Conservation (phyloP, 768 basidiomycete genomes). For the Boletus pseudopeckii region DNA sequence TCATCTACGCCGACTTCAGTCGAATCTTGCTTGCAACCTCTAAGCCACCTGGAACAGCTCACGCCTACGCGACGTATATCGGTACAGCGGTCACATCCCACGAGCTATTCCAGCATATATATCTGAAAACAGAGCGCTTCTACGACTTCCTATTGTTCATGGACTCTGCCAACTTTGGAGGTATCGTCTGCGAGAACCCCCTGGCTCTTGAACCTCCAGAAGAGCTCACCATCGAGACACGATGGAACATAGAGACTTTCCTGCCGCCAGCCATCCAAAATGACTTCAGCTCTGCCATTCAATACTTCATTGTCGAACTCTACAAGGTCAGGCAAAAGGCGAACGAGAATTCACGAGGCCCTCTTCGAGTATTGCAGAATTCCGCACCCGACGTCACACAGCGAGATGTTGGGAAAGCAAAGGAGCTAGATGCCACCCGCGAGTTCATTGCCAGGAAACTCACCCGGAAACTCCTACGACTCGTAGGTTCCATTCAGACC, state of each 20-base stretch:
- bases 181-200: conserved; percentile 82
- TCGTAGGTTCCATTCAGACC: conserved; percentile 60
- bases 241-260: conserved; percentile 91
- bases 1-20: conserved; percentile 92
- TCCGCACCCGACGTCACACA: conserved; percentile 61
- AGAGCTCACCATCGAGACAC: conserved; percentile 72
- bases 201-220: conserved; percentile 64
- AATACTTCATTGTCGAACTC: conserved; percentile 82
- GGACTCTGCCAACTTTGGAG: conserved; percentile 91
- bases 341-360: conserved; percentile 58
- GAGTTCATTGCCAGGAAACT: conserved; percentile 79
- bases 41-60: conserved; percentile 92
- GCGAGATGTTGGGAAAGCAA: conserved; percentile 60
- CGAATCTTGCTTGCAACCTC: conserved; percentile 88
- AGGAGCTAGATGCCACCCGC: conserved; percentile 64
- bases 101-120: conserved; percentile 92
- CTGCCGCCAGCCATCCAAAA: conserved; percentile 79
- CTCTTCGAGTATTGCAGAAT: conserved; percentile 70
- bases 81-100: conserved; percentile 90
- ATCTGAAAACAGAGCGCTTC: conserved; percentile 79
- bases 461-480: conserved; percentile 74
- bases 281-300: conserved; percentile 70
- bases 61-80: conserved; percentile 95
- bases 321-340: conserved; percentile 69
- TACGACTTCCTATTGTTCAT: conserved; percentile 95